A percentile compares a stretch with the other conserved stretches of the same genome.
Conservation (phyloP, 768 basidiomycete species). For the Gloeophyllum trabeum region DNA sequence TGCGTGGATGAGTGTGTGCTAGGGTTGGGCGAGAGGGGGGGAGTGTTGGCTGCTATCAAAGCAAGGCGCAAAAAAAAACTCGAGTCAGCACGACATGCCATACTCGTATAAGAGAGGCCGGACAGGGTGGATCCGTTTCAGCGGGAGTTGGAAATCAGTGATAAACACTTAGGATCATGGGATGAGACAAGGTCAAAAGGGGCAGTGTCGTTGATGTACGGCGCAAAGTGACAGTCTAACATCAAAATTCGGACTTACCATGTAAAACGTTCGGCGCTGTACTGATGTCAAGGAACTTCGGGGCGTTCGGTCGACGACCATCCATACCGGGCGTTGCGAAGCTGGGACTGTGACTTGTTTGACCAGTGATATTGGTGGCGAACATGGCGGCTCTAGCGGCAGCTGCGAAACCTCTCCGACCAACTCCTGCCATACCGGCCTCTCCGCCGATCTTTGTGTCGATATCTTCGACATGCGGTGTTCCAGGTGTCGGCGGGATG, state of each 20-base stretch:
- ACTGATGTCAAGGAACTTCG: conserved; percentile 18
- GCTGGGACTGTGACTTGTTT: background rate
- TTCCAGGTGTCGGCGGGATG: too few species aligned
- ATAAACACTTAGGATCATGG: too few species aligned
- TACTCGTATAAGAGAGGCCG: too few species aligned
- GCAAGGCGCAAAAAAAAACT: conserved; percentile 1
- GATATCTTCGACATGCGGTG: too few species aligned
- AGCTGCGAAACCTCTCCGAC: conserved; percentile 71
- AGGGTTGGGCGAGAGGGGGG: conserved; percentile 34
- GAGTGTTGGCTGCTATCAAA: conserved; percentile 9
- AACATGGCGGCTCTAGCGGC: conserved; percentile 56
- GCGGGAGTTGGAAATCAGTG: too few species aligned
- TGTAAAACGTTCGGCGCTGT: background rate
- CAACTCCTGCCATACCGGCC: conserved; percentile 88
- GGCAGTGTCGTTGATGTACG: too few species aligned
- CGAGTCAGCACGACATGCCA: too few species aligned
- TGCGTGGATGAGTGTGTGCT: conserved; percentile 16
- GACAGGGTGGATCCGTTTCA: too few species aligned
- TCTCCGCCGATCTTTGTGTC: conserved; percentile 68
- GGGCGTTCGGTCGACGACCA: conserved; percentile 18
- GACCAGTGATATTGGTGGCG: conserved; percentile 8
- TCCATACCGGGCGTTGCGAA: conserved; percentile 16
- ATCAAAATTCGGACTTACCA: background rate
- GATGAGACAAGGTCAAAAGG: too few species aligned
- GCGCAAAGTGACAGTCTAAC: too few species aligned